Base-by-base conservation (phyloP, 192 early-diverging fungal genomes). In the Dimargaris xerosporica region DNA sequence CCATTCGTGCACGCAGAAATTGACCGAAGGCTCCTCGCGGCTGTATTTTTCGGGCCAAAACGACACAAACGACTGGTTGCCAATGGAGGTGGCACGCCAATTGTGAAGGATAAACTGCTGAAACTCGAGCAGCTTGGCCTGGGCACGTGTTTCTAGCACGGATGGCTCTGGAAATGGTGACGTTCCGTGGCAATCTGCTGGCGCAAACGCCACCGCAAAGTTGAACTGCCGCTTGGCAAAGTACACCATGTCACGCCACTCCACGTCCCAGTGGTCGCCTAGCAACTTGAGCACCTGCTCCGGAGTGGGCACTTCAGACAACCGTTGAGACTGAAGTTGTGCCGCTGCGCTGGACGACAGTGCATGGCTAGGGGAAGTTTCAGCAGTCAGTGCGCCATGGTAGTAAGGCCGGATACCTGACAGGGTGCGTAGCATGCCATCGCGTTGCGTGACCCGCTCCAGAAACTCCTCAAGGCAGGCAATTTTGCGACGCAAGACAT, bases 1-100 rank as follows among this genome's bases (percentile, higher is more conserved):
- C 56, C 56, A 59, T 23, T 59, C 56, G 19, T 59, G 56, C 19
- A 59, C 56, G 31, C 56, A 59, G 56, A 59, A 59, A 59, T 59
- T 59, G 5, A 59, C 34, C 1, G 56, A 59, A 10, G 56, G 56
- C 41, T 59, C 23, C 31, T 59, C 56, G 13, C 56, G 56, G 41
- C 56, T 59, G 39, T 41, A 39, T n/a, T 59, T 59, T 28, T 31
- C 34, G 17, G 28, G 56, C 56, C 56, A 59, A 29, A 59, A 59
- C 15, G 23, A 28, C 23, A 41, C 56, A 17, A 41, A 59, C 16
- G 56, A 59, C 28, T 41, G 28, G 17, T 17, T 15, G 34, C 56
- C 56, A 3, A 59, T 29, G 31, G 56, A 59, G 17, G 26, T 41
- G 28, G 29, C 56, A 13, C 41, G 29, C 56, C 56, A 59, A 17